phyloP scores from a whole-genome alignment of 1,284 basidiomycete genomes.

The Fomitopsis betulina region DNA sequence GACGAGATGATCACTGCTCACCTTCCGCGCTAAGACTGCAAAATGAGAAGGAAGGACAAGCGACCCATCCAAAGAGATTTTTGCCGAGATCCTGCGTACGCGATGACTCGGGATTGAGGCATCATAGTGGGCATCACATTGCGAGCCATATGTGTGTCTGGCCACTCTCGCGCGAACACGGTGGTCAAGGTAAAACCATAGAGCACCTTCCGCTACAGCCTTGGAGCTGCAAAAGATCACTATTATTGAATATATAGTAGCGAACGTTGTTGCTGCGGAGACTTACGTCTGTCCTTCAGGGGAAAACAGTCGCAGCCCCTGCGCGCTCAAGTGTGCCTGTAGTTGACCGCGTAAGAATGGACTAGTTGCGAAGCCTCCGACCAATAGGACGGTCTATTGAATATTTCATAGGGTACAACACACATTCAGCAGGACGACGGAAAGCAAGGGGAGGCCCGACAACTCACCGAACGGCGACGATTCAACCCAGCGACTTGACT shows the following conservation, averaged over 20 bases:
- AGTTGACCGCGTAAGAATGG: not conserved
- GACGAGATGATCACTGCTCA: not conserved
- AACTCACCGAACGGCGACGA: not conserved
- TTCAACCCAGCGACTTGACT: not conserved
- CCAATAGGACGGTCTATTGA: constrained; percentile 31
- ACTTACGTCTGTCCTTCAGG: not conserved
- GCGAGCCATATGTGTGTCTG: not conserved
- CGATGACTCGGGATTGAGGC: not conserved
- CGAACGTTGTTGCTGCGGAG: not conserved
- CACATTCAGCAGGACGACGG: not conserved
- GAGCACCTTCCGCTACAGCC: not conserved
- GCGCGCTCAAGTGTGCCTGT: not conserved
- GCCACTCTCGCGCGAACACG: not conserved
- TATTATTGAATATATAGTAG: constrained; percentile 3
- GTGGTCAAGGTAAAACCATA: not conserved
- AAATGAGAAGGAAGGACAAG: not conserved
- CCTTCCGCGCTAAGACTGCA: not conserved
- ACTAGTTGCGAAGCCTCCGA: constrained; percentile 32
- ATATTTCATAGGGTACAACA: constrained; percentile 17
- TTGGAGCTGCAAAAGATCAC: not conserved
- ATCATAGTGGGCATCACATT: not conserved
- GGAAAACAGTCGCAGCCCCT: not conserved
- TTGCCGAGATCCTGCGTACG: not conserved
- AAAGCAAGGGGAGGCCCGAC: not conserved
- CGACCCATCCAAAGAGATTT: not conserved